These are phyloP conservation scores for Eudorina sp. DNA, from an alignment of 139 green algal genomes.

Conservation along the genomic window DNA sequence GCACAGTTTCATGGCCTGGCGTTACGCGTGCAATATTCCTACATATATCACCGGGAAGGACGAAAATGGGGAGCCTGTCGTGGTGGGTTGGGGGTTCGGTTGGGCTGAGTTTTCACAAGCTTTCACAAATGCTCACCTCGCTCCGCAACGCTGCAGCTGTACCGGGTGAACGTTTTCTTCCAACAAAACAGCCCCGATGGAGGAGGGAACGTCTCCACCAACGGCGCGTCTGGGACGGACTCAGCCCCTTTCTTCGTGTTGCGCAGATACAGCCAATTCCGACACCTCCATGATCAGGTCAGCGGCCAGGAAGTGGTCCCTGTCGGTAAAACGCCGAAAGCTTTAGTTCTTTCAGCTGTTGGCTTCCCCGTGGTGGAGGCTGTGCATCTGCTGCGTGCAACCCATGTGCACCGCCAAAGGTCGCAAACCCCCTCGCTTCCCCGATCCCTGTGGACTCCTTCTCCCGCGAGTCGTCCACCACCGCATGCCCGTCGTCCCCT, in stretches of 20 bases:
- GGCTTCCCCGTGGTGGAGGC: no score
- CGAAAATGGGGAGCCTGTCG: constrained; percentile 60
- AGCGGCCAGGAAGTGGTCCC: no score
- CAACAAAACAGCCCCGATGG: constrained; percentile 50
- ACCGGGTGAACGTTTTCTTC: constrained; percentile 70
- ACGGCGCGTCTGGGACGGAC: background rate
- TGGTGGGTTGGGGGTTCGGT: constrained; percentile 51
- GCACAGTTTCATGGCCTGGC: constrained; percentile 44
- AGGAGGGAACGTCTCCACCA: background rate
- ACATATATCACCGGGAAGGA: constrained; percentile 70
- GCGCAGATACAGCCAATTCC: constrained; percentile 71
- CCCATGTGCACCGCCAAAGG: no score
- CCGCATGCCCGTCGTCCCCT: no score
- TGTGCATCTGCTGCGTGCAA: no score
- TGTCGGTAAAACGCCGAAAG: no score
- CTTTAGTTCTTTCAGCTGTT: no score
- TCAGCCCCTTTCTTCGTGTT: constrained; percentile 70
- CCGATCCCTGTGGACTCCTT: no score
- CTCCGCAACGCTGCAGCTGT: constrained; percentile 57
- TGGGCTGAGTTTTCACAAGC: background rate
- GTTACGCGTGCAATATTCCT: constrained; percentile 66
- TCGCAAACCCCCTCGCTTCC: no score
- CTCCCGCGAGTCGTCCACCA: no score
- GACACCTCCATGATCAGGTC: constrained; percentile 66
- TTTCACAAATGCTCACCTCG: background rate